Percentiles rank a stretch among this genome's conserved stretches.
These are phyloP conservation scores for Meyerozyma smithsonii DNA, from an alignment of 1,139 yeast species.

Conservation along the genomic window DNA sequence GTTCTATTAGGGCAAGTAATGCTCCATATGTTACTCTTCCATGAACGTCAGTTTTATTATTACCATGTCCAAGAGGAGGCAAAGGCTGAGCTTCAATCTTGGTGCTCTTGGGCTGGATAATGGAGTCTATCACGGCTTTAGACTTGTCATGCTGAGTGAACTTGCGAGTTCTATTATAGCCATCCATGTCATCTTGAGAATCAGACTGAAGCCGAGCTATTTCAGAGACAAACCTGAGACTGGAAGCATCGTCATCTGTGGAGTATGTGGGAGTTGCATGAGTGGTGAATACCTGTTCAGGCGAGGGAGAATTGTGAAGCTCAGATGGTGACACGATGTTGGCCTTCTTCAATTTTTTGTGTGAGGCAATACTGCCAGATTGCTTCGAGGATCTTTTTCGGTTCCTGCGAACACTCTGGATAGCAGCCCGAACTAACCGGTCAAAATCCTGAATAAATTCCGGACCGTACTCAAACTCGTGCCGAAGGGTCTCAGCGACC, in stretches of 20 bases:
- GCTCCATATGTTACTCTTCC: not conserved
- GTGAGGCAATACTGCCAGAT: slow-evolving; percentile 11
- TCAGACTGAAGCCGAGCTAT: slow-evolving; percentile 33
- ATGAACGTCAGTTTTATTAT: not conserved
- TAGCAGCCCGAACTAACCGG: slow-evolving; percentile 85
- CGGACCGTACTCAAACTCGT: slow-evolving; percentile 68
- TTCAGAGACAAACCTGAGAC: slow-evolving; percentile 27
- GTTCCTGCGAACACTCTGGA: slow-evolving; percentile 56
- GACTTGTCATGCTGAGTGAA: slow-evolving; percentile 34
- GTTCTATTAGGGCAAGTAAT: slow-evolving; percentile 1
- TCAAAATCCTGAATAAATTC: slow-evolving; percentile 70
- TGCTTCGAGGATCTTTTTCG: slow-evolving; percentile 38
- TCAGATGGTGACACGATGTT: not conserved
- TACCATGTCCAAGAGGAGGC: not conserved
- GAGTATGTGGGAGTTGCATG: not conserved
- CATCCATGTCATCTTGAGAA: slow-evolving; percentile 27
- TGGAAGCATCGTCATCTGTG: not conserved
- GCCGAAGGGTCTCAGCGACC: slow-evolving; percentile 71
- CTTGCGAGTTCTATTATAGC: slow-evolving; percentile 27
- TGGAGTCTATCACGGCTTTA: slow-evolving; percentile 32
- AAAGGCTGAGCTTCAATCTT: not conserved
- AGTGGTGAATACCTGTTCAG: slow-evolving; percentile 5
- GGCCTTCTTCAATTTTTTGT: slow-evolving; percentile 6
- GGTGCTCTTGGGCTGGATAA: slow-evolving; percentile 31
- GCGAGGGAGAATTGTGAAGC: slow-evolving; percentile 2